These are phyloP conservation scores for Annona cherimola DNA, from an alignment of 164 flowering plant genomes.

Conservation along the genomic window DNA sequence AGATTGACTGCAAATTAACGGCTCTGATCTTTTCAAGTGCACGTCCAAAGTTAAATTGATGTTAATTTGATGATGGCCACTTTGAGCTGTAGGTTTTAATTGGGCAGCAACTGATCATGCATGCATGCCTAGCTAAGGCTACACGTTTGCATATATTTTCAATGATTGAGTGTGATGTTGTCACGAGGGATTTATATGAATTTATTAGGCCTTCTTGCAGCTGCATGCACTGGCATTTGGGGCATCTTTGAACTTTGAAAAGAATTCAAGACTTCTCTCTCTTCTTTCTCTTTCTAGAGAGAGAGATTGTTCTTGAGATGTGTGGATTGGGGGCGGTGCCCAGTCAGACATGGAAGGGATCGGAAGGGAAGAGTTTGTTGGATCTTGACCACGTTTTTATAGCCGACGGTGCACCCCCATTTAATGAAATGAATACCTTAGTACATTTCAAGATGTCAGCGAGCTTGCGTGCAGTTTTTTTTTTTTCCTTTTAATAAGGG, in stretches of 20 bases:
- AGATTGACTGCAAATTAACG: too few species aligned
- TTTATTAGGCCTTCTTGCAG: slow-evolving; percentile 3
- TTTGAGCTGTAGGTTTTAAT: too few species aligned
- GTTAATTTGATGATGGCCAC: too few species aligned
- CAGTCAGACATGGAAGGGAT: neutral
- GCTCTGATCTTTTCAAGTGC: too few species aligned
- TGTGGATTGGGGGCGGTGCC: neutral
- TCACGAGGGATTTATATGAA: neutral
- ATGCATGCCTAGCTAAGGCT: too few species aligned
- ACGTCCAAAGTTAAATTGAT: too few species aligned
- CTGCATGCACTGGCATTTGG: neutral
- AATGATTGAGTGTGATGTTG: neutral
- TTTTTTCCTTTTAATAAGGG: too few species aligned
- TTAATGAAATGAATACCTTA: too few species aligned
- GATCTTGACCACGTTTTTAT: slow-evolving; percentile 3
- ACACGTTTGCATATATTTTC: neutral
- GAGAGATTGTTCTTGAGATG: neutral
- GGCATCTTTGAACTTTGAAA: slow-evolving; percentile 4
- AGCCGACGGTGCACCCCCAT: neutral
- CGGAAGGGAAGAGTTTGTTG: neutral
- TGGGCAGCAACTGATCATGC: too few species aligned
- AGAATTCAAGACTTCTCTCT: neutral
- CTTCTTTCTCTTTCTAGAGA: neutral
- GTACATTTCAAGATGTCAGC: too few species aligned
- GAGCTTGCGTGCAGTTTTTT: too few species aligned